Percentiles rank a stretch among this genome's conserved stretches.
Conservation (phyloP, 352 stramenopile genomes). For the Phytophthora citrophthora region DNA sequence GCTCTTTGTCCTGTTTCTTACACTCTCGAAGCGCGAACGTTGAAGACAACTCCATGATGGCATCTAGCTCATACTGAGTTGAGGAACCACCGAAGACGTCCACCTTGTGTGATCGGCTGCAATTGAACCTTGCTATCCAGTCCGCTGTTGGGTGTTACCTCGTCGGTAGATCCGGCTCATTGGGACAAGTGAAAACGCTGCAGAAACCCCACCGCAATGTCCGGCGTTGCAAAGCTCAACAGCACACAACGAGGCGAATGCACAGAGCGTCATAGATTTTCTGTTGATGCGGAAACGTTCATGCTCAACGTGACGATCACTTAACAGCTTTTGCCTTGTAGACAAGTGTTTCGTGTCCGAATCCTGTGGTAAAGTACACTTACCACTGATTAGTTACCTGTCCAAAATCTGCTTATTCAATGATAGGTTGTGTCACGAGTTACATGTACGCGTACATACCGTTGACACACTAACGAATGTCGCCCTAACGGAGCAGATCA, state of each 20-base stretch:
- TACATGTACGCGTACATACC: too few relatives aligned
- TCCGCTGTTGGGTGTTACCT: conserved; percentile 2
- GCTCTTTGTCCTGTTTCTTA: conserved; percentile 27
- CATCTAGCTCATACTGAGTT: conserved; percentile 10
- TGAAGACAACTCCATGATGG: conserved; percentile 30
- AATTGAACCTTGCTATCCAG: background rate
- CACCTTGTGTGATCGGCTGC: too few relatives aligned
- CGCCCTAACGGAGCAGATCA: too few relatives aligned
- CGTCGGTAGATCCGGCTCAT: conserved; percentile 2
- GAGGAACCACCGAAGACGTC: background rate
- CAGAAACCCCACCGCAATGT: conserved; percentile 8
- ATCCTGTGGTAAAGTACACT: too few relatives aligned
- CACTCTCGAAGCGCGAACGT: conserved; percentile 14
- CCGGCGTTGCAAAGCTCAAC: conserved; percentile 11
- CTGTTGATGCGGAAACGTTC: conserved; percentile 7
- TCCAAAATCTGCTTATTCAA: too few relatives aligned
- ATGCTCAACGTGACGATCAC: conserved; percentile 1
- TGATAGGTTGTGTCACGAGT: too few relatives aligned
- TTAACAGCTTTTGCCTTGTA: background rate
- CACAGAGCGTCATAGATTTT: conserved; percentile 1
- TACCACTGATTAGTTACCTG: too few relatives aligned
- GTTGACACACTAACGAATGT: too few relatives aligned
- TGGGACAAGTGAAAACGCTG: background rate
- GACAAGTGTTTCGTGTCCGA: conserved; percentile 16
- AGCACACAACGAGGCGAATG: conserved; percentile 2